These are phyloP conservation scores for Aspergillus sp. DNA, from an alignment of 2,329 filamentous ascomycete genomes.

Conservation along the genomic window DNA sequence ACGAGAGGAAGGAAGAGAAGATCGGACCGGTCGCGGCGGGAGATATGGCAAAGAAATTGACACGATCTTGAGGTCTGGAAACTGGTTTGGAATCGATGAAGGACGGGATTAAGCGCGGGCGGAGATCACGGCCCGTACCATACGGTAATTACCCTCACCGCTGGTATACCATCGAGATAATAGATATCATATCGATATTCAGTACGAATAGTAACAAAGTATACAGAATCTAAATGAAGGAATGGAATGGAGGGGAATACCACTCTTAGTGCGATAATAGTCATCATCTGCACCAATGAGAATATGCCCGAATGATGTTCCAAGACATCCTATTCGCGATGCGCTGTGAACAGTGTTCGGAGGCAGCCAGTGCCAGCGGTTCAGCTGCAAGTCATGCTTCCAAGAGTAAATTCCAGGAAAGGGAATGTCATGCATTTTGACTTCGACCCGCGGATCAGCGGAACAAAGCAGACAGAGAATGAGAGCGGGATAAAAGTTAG, in stretches of 20 bases:
- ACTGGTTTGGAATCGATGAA: not conserved
- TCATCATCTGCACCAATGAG: not conserved
- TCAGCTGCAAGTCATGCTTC: slow-evolving; percentile 1
- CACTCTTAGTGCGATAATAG: not conserved
- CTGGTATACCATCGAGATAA: not conserved
- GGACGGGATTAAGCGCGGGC: not conserved
- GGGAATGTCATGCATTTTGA: not conserved
- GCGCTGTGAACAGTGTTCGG: not conserved
- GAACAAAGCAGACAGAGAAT: not conserved
- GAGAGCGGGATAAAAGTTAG: not conserved
- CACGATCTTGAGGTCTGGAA: too few relatives aligned
- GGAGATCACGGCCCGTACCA: slow-evolving; percentile 6
- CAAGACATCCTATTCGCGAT: not conserved
- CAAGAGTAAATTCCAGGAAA: not conserved
- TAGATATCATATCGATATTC: too few relatives aligned
- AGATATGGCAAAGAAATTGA: not conserved
- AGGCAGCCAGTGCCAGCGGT: not conserved
- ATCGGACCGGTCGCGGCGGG: not conserved
- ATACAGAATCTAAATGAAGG: not conserved
- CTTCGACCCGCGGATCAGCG: not conserved
- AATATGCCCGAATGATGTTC: not conserved
- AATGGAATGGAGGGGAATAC: not conserved
- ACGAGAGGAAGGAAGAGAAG: not conserved
- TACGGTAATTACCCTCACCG: slow-evolving; percentile 14
- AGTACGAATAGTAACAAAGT: too few relatives aligned